These are phyloP conservation scores for Aschersonia sp. DNA, from an alignment of 2,329 filamentous ascomycete genomes.

Conservation along the genomic window DNA sequence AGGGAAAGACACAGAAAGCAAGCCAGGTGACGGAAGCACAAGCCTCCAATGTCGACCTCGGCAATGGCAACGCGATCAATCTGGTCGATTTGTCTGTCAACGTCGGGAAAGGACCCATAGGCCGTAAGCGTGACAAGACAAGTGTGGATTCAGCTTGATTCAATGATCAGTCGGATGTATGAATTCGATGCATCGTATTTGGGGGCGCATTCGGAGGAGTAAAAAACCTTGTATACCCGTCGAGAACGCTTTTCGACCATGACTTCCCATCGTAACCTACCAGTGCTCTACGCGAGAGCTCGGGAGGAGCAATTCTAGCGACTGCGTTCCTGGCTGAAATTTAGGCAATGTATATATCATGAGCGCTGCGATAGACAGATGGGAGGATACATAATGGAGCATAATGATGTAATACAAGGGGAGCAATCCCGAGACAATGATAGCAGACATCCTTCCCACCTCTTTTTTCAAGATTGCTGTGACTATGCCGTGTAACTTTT, in stretches of 20 bases:
- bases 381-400: not conserved
- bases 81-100: conserved; percentile 32
- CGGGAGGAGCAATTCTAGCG: not conserved
- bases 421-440: not conserved
- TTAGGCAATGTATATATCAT: not conserved
- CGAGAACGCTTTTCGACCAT: not conserved
- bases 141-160: not conserved
- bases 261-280: too few species aligned
- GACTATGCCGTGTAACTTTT: not conserved
- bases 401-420: not conserved
- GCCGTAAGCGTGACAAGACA: conserved; percentile 11
- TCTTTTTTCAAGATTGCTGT: not conserved
- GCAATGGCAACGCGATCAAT: conserved; percentile 31
- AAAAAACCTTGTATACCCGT: not conserved
- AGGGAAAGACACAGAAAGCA: conserved; percentile 12
- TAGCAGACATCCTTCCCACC: not conserved
- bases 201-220: too few species aligned
- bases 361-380: conserved; percentile 8
- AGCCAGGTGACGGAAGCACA: conserved; percentile 21
- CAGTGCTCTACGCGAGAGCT: too few species aligned
- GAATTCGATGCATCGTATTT: too few species aligned
- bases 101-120: conserved; percentile 15
- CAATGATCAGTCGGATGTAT: too few species aligned
- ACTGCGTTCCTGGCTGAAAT: not conserved
- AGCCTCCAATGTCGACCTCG: conserved; percentile 26